phyloP scores from a whole-genome alignment of 768 basidiomycete genomes.

The Asterophora parasitica region DNA sequence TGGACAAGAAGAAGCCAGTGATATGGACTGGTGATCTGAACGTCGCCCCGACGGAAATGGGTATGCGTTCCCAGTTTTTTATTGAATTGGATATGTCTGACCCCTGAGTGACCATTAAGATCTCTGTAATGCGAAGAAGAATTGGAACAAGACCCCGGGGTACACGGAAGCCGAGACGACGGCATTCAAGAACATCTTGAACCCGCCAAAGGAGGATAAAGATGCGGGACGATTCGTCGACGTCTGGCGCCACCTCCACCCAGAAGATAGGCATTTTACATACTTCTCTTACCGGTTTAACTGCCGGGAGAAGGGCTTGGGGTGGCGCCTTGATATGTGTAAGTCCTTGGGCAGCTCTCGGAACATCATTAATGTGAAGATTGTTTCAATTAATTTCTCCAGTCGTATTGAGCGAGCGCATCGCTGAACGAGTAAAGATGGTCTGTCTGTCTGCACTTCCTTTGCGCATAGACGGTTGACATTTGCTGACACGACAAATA shows the following conservation, averaged over 20 bases:
- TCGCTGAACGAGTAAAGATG: constrained; percentile 59
- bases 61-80: constrained; percentile 26
- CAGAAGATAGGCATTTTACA: constrained; percentile 67
- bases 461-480: not conserved
- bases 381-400: not conserved
- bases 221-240: constrained; percentile 57
- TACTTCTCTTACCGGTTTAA: constrained; percentile 85
- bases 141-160: constrained; percentile 87
- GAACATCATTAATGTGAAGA: no score
- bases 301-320: constrained; percentile 73
- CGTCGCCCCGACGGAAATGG: constrained; percentile 73
- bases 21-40: constrained; percentile 90
- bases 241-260: constrained; percentile 73
- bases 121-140: constrained; percentile 60
- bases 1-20: constrained; percentile 78
- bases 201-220: constrained; percentile 39
- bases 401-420: constrained; percentile 76
- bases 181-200: constrained; percentile 65
- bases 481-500: constrained; percentile 14
- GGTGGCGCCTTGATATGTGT: constrained; percentile 90
- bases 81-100: not conserved
- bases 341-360: constrained; percentile 16
- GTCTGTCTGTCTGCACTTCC: constrained; percentile 27
- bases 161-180: constrained; percentile 81
- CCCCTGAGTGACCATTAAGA: constrained; percentile 37